These are phyloP conservation scores for Ophiocordyceps unilateralis DNA, from an alignment of 2,329 filamentous ascomycete species.

Conservation along the genomic window DNA sequence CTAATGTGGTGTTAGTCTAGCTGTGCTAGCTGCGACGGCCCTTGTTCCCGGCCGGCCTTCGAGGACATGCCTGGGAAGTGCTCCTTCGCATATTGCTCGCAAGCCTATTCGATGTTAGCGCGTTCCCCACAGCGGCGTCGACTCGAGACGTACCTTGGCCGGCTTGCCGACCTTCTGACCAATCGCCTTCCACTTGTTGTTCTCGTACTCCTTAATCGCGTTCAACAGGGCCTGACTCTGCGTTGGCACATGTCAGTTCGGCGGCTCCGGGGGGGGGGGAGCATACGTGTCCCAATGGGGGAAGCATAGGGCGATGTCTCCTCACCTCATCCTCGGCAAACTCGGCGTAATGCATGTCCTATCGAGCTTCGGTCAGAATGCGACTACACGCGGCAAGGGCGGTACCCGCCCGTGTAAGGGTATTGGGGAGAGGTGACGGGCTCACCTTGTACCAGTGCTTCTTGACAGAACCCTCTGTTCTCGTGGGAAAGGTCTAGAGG, in stretches of 20 bases:
- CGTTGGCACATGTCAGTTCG: constrained; percentile 4
- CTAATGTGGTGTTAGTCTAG: constrained; percentile 15
- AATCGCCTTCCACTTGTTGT: constrained; percentile 97
- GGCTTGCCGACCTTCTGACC: constrained; percentile 95
- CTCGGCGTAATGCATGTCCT: constrained; percentile 99
- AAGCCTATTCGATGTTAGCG: constrained; percentile 19
- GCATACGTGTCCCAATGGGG: not conserved
- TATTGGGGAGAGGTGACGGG: not conserved
- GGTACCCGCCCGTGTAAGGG: not conserved
- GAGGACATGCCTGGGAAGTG: constrained; percentile 49
- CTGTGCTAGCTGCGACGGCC: constrained; percentile 5
- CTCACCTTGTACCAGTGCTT: constrained; percentile 98
- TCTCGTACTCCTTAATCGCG: constrained; percentile 96
- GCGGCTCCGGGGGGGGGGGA: constrained; percentile 4
- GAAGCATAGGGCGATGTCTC: not conserved
- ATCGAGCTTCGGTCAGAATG: not conserved
- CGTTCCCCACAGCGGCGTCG: not conserved
- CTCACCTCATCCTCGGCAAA: constrained; percentile 92
- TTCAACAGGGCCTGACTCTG: constrained; percentile 67
- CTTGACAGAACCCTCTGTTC: constrained; percentile 95
- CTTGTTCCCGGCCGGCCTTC: constrained; percentile 8
- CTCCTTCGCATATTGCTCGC: constrained; percentile 82
- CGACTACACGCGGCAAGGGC: no score
- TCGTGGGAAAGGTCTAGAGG: constrained; percentile 64
- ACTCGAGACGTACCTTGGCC: constrained; percentile 44